These are phyloP conservation scores for Sporisorium graminicola DNA, from an alignment of 1,284 basidiomycete genomes.

Conservation along the genomic window DNA sequence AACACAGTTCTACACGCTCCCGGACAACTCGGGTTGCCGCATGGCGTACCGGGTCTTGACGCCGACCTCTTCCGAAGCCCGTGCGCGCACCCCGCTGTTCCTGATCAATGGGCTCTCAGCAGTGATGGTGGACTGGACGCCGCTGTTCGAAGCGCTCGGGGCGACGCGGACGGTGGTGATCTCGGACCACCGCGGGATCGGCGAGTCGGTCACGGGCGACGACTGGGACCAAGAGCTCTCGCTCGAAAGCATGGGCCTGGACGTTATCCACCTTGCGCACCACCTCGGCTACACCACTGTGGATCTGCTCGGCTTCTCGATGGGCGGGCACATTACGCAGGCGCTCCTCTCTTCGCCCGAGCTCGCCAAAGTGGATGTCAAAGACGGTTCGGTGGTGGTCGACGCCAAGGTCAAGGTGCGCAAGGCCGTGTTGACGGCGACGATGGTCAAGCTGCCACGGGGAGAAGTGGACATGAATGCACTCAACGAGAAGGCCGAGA, in stretches of 20 bases:
- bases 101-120: slow-evolving; percentile 66
- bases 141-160: slow-evolving; percentile 51
- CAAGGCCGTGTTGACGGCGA: slow-evolving; percentile 57
- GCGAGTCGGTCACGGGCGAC: slow-evolving; percentile 40
- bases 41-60: slow-evolving; percentile 47
- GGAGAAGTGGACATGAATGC: slow-evolving; percentile 50
- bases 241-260: slow-evolving; percentile 58
- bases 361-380: background rate
- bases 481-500: slow-evolving; percentile 22
- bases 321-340: slow-evolving; percentile 66
- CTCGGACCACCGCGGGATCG: slow-evolving; percentile 65
- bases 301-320: slow-evolving; percentile 63
- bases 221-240: slow-evolving; percentile 57
- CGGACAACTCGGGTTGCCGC: slow-evolving; percentile 23
- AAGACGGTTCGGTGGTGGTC: slow-evolving; percentile 8
- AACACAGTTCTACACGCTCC: slow-evolving; percentile 19
- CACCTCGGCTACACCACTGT: slow-evolving; percentile 41
- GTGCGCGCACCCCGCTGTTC: slow-evolving; percentile 43
- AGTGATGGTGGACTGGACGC: slow-evolving; percentile 65
- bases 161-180: slow-evolving; percentile 51
- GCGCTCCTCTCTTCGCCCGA: slow-evolving; percentile 43
- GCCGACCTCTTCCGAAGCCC: background rate
- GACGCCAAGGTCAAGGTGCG: slow-evolving; percentile 42
- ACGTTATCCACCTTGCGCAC: slow-evolving; percentile 52
- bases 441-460: slow-evolving; percentile 63